phyloP scores from a whole-genome alignment of 257 asterid genomes.

The Orobanche coerulescens region DNA sequence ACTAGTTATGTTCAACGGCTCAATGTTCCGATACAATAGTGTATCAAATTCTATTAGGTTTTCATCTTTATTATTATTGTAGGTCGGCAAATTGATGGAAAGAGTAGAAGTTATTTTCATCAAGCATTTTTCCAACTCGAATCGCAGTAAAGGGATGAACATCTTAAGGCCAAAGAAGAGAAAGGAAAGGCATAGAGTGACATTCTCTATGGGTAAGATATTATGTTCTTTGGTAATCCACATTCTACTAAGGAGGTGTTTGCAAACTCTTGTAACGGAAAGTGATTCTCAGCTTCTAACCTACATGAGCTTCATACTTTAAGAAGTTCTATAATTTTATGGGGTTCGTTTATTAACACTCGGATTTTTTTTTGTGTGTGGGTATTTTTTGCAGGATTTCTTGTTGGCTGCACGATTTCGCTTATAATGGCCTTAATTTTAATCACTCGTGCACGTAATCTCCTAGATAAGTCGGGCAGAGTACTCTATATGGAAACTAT shows the following conservation, averaged over 20 bases:
- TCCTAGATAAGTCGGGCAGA: conserved; percentile 35
- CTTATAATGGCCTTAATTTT: conserved; percentile 39
- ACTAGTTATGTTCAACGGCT: no score
- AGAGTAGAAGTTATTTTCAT: conserved; percentile 45
- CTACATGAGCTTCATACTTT: background rate
- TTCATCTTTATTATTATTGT: background rate
- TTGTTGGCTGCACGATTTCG: conserved; percentile 45
- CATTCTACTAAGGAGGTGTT: no score
- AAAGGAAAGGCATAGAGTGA: conserved; percentile 35
- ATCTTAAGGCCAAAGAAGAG: conserved; percentile 39
- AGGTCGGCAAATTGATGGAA: conserved; percentile 45
- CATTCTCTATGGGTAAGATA: conserved; percentile 40
- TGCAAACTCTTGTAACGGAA: no score
- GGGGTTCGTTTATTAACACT: background rate
- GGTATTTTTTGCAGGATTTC: conserved; percentile 37
- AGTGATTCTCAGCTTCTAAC: no score
- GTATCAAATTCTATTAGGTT: background rate
- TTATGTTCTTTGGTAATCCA: no score
- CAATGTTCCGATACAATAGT: background rate
- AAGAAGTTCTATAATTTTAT: background rate
- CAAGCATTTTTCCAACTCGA: conserved; percentile 51
- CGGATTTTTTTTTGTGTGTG: background rate
- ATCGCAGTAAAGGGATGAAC: conserved; percentile 42
- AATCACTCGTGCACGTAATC: conserved; percentile 31
- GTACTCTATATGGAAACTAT: conserved; percentile 45